A percentile compares a stretch with the other conserved stretches of the same genome.
Conservation (phyloP, 176 grass and related monocot genomes). For the Hsuehochloa calcarea region DNA sequence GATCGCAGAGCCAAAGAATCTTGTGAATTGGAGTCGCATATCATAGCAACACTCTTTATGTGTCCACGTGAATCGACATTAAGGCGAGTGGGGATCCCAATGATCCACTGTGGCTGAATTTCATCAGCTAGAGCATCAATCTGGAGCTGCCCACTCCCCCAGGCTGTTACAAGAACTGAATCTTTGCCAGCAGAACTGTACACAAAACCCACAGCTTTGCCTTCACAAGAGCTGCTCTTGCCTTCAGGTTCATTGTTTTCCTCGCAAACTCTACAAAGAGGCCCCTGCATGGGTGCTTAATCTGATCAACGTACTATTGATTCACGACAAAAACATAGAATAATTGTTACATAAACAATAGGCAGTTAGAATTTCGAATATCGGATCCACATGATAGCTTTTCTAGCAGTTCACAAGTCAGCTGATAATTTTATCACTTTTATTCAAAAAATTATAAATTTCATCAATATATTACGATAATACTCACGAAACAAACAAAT, state of each 20-base stretch:
- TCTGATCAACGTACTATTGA: conserved; percentile 8
- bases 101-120: conserved; percentile 85
- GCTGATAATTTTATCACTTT: not conserved
- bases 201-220: conserved; percentile 73
- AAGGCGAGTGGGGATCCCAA: conserved; percentile 49
- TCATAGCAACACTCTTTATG: conserved; percentile 86
- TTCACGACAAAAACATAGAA: conserved; percentile 28
- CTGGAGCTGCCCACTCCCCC: conserved; percentile 71
- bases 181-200: conserved; percentile 89
- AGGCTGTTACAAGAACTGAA: conserved; percentile 84
- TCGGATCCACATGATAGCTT: not conserved
- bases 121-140: conserved; percentile 96
- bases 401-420: not conserved
- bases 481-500: not conserved
- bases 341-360: not conserved
- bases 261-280: conserved; percentile 72
- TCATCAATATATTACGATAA: not conserved
- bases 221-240: conserved; percentile 48
- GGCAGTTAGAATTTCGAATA: not conserved
- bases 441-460: not conserved
- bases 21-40: conserved; percentile 61
- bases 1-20: conserved; percentile 42
- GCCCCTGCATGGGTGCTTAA: conserved; percentile 64
- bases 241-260: conserved; percentile 54
- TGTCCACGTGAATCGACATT: conserved; percentile 56